These are phyloP conservation scores for Aspergillus sp. DNA, from an alignment of 2,329 filamentous ascomycete species.

Conservation along the genomic window DNA sequence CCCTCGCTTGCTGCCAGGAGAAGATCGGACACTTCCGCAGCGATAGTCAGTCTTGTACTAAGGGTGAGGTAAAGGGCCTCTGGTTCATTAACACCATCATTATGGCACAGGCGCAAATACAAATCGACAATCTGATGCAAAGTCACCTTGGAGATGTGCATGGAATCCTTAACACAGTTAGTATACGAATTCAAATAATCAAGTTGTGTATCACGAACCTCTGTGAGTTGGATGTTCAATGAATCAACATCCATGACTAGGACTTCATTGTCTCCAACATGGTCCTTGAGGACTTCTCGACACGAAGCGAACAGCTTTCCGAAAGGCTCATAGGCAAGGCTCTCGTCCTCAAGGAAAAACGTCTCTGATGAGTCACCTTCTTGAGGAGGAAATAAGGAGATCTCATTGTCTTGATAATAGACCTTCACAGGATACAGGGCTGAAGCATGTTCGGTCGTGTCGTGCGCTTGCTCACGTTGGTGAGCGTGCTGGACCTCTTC, in stretches of 20 bases:
- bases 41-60: constrained; percentile 54
- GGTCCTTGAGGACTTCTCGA: constrained; percentile 54
- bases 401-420: constrained; percentile 55
- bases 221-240: constrained; percentile 56
- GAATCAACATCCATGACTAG: constrained; percentile 56
- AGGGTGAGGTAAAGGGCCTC: constrained; percentile 60
- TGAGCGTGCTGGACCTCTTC: constrained; percentile 10
- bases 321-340: constrained; percentile 53
- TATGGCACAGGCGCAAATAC: constrained; percentile 58
- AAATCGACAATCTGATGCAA: constrained; percentile 59
- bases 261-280: constrained; percentile 57
- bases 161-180: constrained; percentile 49
- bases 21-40: constrained; percentile 53
- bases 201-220: constrained; percentile 48
- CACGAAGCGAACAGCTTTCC: constrained; percentile 57
- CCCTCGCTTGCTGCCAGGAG: constrained; percentile 54
- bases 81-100: constrained; percentile 55
- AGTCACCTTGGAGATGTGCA: constrained; percentile 48
- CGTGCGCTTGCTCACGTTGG: constrained; percentile 8
- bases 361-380: constrained; percentile 53
- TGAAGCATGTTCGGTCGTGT: constrained; percentile 10
- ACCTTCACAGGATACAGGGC: constrained; percentile 51
- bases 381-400: constrained; percentile 58
- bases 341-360: constrained; percentile 58
- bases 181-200: constrained; percentile 9